phyloP scores from a whole-genome alignment of 164 flowering plant species.

The Hamamelis virginiana region DNA sequence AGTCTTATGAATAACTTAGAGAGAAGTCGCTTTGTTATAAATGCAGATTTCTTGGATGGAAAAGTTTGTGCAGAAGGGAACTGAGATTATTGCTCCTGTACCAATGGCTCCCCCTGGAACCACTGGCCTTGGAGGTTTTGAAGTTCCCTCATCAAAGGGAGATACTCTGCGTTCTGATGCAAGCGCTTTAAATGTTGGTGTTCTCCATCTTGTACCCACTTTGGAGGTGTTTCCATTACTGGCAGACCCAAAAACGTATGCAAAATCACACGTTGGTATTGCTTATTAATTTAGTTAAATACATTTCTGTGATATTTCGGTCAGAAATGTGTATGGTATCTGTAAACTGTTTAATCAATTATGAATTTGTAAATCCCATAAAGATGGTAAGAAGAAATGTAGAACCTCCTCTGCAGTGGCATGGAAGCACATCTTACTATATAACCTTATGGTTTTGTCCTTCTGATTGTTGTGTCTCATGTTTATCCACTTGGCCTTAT shows the following conservation, averaged over 20 bases:
- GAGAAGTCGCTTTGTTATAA: neutral
- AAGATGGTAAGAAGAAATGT: neutral
- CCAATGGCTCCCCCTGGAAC: conserved; percentile 88
- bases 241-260: conserved; percentile 81
- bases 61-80: conserved; percentile 88
- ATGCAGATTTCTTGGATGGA: conserved; percentile 99
- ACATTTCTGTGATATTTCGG: neutral
- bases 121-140: conserved; percentile 99
- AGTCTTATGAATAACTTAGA: neutral
- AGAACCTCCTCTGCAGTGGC: neutral
- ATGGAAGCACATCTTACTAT: neutral
- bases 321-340: too few species aligned
- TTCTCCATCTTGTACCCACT: conserved; percentile 91
- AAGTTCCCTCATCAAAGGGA: conserved; percentile 88
- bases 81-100: conserved; percentile 95
- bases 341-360: neutral
- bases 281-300: neutral
- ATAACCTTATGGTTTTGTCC: conserved; percentile 3
- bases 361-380: neutral
- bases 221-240: conserved; percentile 92
- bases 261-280: neutral
- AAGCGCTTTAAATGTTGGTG: conserved; percentile 89
- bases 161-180: conserved; percentile 82
- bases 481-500: neutral
- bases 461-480: conserved; percentile 4